These are phyloP conservation scores for Micractinium sp. DNA, from an alignment of 139 green algal genomes.

Conservation along the genomic window DNA sequence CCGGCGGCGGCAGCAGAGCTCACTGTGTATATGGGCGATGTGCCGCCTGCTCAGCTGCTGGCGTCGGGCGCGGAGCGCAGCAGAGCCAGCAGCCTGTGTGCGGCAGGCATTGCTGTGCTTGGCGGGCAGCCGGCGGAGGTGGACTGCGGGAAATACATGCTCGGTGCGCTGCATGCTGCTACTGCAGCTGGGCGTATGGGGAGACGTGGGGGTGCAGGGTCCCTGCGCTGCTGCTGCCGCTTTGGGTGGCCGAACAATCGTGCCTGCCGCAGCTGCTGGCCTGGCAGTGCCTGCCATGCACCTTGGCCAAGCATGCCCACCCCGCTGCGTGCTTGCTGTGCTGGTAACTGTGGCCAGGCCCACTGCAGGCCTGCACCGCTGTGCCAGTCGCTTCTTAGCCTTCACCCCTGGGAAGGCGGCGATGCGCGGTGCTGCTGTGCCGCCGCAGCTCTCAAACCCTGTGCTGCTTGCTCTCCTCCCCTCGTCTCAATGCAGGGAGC, in stretches of 20 bases:
- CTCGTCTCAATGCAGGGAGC: background rate
- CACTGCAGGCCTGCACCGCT: no score
- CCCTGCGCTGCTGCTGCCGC: background rate
- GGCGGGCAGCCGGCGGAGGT: conserved; percentile 2
- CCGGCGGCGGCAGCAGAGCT: background rate
- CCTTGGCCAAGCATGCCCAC: no score
- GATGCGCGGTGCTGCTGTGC: background rate
- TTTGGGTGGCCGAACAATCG: background rate
- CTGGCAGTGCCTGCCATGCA: no score
- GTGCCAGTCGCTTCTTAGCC: no score
- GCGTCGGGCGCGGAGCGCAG: background rate
- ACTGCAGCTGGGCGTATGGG: background rate
- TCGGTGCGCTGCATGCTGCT: background rate
- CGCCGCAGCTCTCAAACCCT: background rate
- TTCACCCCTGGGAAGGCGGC: background rate
- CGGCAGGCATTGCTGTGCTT: background rate
- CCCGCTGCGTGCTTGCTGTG: no score
- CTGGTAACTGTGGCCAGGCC: no score
- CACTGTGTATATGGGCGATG: background rate
- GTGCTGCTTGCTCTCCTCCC: background rate
- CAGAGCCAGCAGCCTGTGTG: background rate
- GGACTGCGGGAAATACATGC: conserved; percentile 15
- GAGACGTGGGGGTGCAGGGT: background rate
- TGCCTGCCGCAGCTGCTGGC: background rate
- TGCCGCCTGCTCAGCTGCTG: background rate